Evolutionary conservation across 2,329 filamentous ascomycete species (phyloP).

Genomic region (Cercospora sp.): DNA sequence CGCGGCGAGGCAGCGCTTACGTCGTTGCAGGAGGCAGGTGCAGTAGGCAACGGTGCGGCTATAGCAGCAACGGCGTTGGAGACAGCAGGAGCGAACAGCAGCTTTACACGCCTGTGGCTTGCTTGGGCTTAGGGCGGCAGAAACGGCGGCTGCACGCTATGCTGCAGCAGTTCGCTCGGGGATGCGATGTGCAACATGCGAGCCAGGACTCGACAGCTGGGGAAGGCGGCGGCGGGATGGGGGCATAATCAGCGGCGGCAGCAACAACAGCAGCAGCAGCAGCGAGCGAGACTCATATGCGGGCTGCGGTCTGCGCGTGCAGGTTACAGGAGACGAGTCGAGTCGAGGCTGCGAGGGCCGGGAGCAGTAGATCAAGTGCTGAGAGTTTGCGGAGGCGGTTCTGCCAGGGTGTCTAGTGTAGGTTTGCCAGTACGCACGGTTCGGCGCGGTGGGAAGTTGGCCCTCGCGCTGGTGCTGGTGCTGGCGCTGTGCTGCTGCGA

Average conservation of each 20-base stretch:
- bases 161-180: conserved; percentile 4
- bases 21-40: neutral
- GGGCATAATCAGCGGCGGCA: neutral
- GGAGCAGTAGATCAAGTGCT: conserved; percentile 7
- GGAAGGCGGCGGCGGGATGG: neutral
- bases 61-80: neutral
- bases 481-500: neutral
- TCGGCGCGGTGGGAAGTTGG: conserved; percentile 14
- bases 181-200: conserved; percentile 7
- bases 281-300: conserved; percentile 16
- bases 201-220: conserved; percentile 11
- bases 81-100: conserved; percentile 17
- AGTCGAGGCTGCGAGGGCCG: conserved; percentile 16
- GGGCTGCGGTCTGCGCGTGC: conserved; percentile 5
- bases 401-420: conserved; percentile 14
- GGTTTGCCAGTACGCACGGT: conserved; percentile 18
- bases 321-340: conserved; percentile 21
- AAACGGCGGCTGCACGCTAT: conserved; percentile 23
- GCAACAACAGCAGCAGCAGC: neutral
- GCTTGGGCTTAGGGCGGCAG: conserved; percentile 28
- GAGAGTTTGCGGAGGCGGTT: conserved; percentile 20
- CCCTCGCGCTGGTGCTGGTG: conserved; percentile 6
- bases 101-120: conserved; percentile 32
- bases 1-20: neutral
- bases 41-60: neutral